phyloP scores from a whole-genome alignment of 768 basidiomycete species.

The Pulveroboletus ravenelii region DNA sequence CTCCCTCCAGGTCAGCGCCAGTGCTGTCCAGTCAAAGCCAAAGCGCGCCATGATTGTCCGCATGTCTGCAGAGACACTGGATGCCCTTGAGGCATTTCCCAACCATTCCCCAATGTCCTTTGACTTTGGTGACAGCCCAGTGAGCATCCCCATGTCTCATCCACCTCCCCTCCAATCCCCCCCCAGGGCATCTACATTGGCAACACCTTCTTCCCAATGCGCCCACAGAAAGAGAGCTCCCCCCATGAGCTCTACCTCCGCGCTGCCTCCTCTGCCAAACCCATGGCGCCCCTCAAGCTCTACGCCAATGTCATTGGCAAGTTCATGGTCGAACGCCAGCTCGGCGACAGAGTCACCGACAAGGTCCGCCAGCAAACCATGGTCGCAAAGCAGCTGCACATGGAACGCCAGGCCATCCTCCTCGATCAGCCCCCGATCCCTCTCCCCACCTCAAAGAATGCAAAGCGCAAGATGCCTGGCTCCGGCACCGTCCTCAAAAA shows the following conservation, averaged over 20 bases:
- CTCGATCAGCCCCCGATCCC: constrained; percentile 36
- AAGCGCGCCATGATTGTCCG: constrained; percentile 76
- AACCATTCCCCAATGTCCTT: constrained; percentile 49
- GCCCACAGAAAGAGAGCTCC: constrained; percentile 45
- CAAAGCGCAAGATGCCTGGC: constrained; percentile 38
- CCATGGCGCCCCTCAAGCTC: constrained; percentile 63
- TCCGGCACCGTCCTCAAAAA: constrained; percentile 27
- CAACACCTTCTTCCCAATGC: constrained; percentile 59
- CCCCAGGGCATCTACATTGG: constrained; percentile 63
- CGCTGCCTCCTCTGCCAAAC: constrained; percentile 51
- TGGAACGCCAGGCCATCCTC: constrained; percentile 43
- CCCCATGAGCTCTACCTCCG: constrained; percentile 74
- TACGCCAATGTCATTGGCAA: constrained; percentile 73
- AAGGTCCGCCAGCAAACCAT: constrained; percentile 44
- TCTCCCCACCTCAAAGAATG: constrained; percentile 35
- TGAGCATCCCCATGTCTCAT: constrained; percentile 31
- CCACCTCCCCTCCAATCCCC: background rate
- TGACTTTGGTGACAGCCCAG: constrained; percentile 58
- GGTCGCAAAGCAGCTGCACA: constrained; percentile 46
- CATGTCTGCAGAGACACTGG: constrained; percentile 67
- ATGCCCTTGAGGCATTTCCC: constrained; percentile 52
- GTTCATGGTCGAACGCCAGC: constrained; percentile 60
- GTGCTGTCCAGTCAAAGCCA: constrained; percentile 51
- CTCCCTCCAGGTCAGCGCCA: constrained; percentile 54
- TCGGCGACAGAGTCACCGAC: constrained; percentile 40